phyloP scores from a whole-genome alignment of 208 protist genomes.

The Angomonas ambiguus region DNA sequence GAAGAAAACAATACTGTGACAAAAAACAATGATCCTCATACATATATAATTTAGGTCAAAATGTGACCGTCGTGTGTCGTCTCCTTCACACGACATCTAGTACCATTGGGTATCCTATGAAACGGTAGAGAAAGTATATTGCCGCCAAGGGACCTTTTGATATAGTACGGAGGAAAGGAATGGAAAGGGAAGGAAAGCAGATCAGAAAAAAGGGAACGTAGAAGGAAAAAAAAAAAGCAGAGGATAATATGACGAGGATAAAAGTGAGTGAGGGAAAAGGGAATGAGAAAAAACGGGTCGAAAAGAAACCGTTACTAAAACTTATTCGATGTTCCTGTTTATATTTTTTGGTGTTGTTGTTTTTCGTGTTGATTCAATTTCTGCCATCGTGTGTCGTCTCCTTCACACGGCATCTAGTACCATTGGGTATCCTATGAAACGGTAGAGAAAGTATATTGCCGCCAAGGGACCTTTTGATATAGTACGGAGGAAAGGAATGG shows the following conservation, averaged over 20 bases:
- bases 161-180: not conserved
- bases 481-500: not conserved
- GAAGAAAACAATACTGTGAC: not conserved
- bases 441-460: not conserved
- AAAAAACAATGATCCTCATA: too few relatives aligned
- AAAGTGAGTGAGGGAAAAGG: too few relatives aligned
- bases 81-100: too few relatives aligned
- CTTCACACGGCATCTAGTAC: not conserved
- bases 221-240: slow-evolving; percentile 1
- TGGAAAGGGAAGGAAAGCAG: slow-evolving; percentile 2
- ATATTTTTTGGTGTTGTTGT: too few relatives aligned
- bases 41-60: too few relatives aligned
- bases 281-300: too few relatives aligned
- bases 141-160: not conserved
- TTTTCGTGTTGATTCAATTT: not conserved
- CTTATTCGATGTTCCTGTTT: too few relatives aligned
- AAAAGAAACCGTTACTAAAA: too few relatives aligned
- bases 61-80: too few relatives aligned
- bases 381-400: not conserved
- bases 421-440: slow-evolving; percentile 1
- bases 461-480: not conserved
- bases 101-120: slow-evolving; percentile 9
- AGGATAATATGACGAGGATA: too few relatives aligned
- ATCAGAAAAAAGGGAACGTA: not conserved
- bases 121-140: not conserved